Conservation (phyloP, 306 rosid species). For the Vigna unguiculata region DNA sequence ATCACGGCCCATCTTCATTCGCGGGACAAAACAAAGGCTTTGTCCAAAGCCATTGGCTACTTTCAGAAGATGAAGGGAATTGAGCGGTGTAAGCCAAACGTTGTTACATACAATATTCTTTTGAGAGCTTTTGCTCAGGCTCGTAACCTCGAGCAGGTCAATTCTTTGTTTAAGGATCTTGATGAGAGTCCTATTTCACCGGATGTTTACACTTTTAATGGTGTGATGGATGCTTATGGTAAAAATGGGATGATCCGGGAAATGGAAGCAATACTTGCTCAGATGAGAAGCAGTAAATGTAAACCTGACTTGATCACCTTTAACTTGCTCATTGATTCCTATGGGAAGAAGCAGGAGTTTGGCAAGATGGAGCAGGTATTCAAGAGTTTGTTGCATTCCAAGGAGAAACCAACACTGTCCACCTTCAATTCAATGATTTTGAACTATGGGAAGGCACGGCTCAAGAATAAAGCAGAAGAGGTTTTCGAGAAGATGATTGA, state of each 20-base stretch:
- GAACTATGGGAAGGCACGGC: conserved; percentile 93
- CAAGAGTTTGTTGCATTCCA: conserved; percentile 80
- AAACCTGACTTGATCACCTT: conserved; percentile 89
- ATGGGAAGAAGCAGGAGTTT: conserved; percentile 90
- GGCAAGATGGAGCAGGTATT: conserved; percentile 96
- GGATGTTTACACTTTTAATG: conserved; percentile 83
- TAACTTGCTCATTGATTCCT: conserved; percentile 83
- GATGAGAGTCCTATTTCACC: conserved; percentile 78
- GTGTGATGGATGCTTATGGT: conserved; percentile 97
- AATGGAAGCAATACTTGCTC: conserved; percentile 82
- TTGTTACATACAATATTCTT: conserved; percentile 88
- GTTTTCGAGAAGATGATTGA: conserved; percentile 66
- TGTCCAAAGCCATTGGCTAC: conserved; percentile 77
- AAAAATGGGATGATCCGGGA: conserved; percentile 88
- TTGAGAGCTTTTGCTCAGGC: conserved; percentile 91
- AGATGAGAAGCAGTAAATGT: conserved; percentile 75
- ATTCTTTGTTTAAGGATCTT: conserved; percentile 80
- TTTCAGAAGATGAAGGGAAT: conserved; percentile 93
- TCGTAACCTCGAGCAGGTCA: conserved; percentile 67
- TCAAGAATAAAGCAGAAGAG: conserved; percentile 70
- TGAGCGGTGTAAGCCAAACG: conserved; percentile 85
- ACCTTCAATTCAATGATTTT: conserved; percentile 94
- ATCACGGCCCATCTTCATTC: conserved; percentile 91
- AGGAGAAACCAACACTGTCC: conserved; percentile 80
- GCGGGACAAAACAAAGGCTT: conserved; percentile 76